phyloP scores from a whole-genome alignment of 2,329 filamentous ascomycete species.

The Graphiopsis chlorocephala region DNA sequence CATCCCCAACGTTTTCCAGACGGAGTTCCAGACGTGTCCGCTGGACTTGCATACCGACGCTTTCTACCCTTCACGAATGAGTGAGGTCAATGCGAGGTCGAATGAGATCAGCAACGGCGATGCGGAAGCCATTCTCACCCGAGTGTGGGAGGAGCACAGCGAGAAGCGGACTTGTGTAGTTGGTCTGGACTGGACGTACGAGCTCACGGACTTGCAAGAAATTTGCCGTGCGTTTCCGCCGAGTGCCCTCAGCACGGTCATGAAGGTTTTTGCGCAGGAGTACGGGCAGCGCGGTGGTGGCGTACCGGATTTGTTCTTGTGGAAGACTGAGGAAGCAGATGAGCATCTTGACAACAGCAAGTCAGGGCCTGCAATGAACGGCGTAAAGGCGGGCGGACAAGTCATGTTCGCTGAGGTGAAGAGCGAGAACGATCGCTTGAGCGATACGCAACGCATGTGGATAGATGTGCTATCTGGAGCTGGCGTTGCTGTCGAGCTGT shows the following conservation, averaged over 20 bases:
- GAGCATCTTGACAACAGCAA: conserved; percentile 20
- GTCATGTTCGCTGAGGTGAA: conserved; percentile 49
- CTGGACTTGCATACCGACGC: conserved; percentile 89
- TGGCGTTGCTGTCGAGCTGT: conserved; percentile 82
- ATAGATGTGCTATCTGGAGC: conserved; percentile 88
- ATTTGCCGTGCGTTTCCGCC: conserved; percentile 75
- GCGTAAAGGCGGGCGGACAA: conserved; percentile 24
- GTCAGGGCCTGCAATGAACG: not conserved
- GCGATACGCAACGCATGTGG: conserved; percentile 94
- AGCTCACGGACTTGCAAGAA: conserved; percentile 72
- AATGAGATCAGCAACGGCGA: conserved; percentile 83
- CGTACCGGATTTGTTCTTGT: conserved; percentile 89
- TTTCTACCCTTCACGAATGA: conserved; percentile 81
- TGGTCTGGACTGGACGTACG: conserved; percentile 87
- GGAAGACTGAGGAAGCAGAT: conserved; percentile 52
- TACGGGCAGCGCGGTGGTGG: conserved; percentile 83
- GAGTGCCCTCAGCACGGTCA: conserved; percentile 77
- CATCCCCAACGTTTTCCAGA: conserved; percentile 96
- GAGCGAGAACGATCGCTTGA: conserved; percentile 78
- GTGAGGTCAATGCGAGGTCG: conserved; percentile 83
- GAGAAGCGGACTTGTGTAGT: conserved; percentile 79
- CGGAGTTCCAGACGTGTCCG: conserved; percentile 88
- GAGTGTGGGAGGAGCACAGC: conserved; percentile 66
- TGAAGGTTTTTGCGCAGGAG: conserved; percentile 93
- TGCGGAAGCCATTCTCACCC: conserved; percentile 63